A percentile compares a stretch with the other conserved stretches of the same genome.
phyloP scores from a whole-genome alignment of 257 asterid species.

The Rauvolfia tetraphylla region DNA sequence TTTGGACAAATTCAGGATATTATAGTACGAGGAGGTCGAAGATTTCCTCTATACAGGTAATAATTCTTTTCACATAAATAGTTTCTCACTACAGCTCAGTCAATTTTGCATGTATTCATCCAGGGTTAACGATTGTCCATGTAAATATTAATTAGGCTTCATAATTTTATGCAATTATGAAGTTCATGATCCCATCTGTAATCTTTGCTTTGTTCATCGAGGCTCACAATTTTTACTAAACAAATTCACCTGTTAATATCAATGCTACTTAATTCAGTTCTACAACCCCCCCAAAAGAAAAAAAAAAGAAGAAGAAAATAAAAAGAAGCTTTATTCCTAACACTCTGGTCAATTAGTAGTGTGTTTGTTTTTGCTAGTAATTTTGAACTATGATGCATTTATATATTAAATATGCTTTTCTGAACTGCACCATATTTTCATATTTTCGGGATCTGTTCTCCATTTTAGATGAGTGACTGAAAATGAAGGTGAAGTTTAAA shows the following conservation, averaged over 20 bases:
- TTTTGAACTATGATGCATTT: background rate
- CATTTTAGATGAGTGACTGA: background rate
- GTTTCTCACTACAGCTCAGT: background rate
- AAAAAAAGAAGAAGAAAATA: no score
- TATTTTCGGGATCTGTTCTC: background rate
- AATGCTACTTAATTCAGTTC: background rate
- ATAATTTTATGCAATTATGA: background rate
- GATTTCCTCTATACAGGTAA: constrained; percentile 89
- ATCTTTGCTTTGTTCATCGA: background rate
- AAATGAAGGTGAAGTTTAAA: background rate
- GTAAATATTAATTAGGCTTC: background rate
- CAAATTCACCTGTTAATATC: background rate
- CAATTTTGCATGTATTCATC: background rate
- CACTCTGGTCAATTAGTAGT: background rate
- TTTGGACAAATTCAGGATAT: constrained; percentile 56
- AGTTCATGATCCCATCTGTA: background rate
- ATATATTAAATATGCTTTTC: background rate
- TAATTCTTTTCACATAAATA: background rate
- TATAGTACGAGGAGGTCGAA: constrained; percentile 78
- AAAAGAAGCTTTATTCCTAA: background rate
- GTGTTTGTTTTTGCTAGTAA: background rate
- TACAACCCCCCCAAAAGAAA: no score
- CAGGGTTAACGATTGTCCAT: background rate
- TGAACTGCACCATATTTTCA: background rate
- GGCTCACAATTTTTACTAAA: background rate